Conservation (phyloP, 192 early-diverging fungal species). For the Haplosporangium gracile region DNA sequence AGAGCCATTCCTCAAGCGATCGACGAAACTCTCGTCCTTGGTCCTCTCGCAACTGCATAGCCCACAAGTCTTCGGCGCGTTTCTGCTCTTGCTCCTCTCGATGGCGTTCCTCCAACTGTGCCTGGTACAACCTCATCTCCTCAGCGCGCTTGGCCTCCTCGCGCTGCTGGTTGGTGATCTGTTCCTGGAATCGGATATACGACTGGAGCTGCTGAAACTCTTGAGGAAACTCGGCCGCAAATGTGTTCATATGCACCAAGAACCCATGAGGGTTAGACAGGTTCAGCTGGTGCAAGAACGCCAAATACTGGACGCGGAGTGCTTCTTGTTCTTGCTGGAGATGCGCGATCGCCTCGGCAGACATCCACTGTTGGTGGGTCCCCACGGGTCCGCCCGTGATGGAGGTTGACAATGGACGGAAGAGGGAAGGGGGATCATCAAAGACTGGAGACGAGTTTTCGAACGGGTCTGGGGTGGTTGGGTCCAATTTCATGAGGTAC, state of each 20-base stretch:
- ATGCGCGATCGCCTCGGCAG: constrained; percentile 25
- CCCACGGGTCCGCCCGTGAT: constrained; percentile 7
- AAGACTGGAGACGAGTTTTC: constrained; percentile 52
- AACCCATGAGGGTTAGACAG: constrained; percentile 39
- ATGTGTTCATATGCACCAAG: constrained; percentile 53
- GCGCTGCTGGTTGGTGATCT: constrained; percentile 26
- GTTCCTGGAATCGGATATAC: constrained; percentile 42
- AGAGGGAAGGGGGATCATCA: constrained; percentile 49
- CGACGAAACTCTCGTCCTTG: constrained; percentile 33
- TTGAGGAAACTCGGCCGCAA: constrained; percentile 45
- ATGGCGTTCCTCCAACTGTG: constrained; percentile 30
- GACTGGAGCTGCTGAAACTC: constrained; percentile 49
- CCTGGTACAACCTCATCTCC: constrained; percentile 46
- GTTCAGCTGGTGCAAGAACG: constrained; percentile 44
- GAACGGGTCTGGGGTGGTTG: constrained; percentile 44
- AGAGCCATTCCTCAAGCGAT: constrained; percentile 45
- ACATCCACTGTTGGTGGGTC: constrained; percentile 37
- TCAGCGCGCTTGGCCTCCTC: constrained; percentile 32
- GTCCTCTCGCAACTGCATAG: constrained; percentile 26
- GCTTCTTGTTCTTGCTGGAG: constrained; percentile 54
- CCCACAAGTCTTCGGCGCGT: constrained; percentile 25
- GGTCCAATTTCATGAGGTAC: constrained; percentile 48
- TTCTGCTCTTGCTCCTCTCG: constrained; percentile 38
- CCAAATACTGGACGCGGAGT: constrained; percentile 46
- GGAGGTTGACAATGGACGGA: constrained; percentile 37